Base-by-base conservation (phyloP, 2,329 filamentous ascomycete species). In the Metarhizium guizhouense region DNA sequence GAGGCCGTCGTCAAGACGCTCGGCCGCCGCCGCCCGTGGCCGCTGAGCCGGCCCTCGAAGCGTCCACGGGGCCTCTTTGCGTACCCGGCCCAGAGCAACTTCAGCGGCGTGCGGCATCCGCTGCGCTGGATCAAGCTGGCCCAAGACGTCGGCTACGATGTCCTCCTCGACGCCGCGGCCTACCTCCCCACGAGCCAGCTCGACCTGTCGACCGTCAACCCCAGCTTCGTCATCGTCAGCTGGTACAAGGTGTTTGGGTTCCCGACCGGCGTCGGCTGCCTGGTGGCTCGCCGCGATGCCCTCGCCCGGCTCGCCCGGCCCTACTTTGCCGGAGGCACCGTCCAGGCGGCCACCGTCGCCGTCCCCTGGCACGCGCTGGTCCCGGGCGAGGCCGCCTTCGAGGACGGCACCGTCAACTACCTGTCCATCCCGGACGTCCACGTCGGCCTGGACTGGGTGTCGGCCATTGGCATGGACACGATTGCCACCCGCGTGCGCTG, bases 71-170 rank as follows among this genome's bases (percentile, higher is more conserved):
- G 71, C 7, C 63, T 76, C 18, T 74, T 77, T 57, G 74, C 73
- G 3, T 77, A 74, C 60, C 74, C 74, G 3, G 74, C 73, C 0
- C 74, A 76, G 60, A 74, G 71, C 58, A 77, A 77, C 59, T 75
- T 76, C 55, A 70, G 64, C 51, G 74, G 74, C 36, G 72, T 74
- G 3, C 69, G 69, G 0, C 73, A 76, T 48, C 70, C 73, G 14
- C 63, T 76, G 0, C 60, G 61, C 0, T 74, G 70, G 71, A 59
- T 73, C 0, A 45, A 52, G 1, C 55, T 65, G 16, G 72, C 72
- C 2, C 72, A 74, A 58, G 53, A 60, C 4, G 60, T 61, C 8
- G 71, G 72, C 25, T 75, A 70, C 53, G 70, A 74, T 54, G 72
- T 75, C 2, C 62, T 74, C 7, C 65, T 74, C 3, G 72, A 74